Evolutionary conservation across 257 asterid genomes (phyloP).

Genomic region (Marsdenia floribunda): DNA sequence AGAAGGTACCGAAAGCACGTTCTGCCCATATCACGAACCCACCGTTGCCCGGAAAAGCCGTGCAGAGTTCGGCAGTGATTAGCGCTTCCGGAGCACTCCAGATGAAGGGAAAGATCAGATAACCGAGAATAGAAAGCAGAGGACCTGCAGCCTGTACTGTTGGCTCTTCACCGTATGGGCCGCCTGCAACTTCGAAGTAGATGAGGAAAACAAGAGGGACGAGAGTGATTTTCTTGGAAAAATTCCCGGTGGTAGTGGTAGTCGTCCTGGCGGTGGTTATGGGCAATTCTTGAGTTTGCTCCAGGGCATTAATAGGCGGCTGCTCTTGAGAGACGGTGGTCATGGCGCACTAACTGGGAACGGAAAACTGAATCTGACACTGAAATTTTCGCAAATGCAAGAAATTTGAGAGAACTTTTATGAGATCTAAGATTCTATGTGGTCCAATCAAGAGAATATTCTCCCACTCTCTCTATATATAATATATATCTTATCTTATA

Average conservation of each 20-base stretch:
- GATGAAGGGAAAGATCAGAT: slow-evolving; percentile 76
- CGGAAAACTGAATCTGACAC: neutral
- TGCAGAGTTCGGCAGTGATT: slow-evolving; percentile 86
- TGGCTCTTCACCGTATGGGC: slow-evolving; percentile 91
- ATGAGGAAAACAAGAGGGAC: slow-evolving; percentile 77
- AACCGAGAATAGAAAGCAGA: slow-evolving; percentile 68
- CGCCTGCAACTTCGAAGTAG: slow-evolving; percentile 88
- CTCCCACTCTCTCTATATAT: too few relatives aligned
- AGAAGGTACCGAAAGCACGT: slow-evolving; percentile 72
- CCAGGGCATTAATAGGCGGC: neutral
- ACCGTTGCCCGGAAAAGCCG: slow-evolving; percentile 78
- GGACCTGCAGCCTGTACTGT: slow-evolving; percentile 84
- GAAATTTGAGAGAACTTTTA: neutral
- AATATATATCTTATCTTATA: too few relatives aligned
- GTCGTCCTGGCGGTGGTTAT: slow-evolving; percentile 20
- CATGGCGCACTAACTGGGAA: neutral
- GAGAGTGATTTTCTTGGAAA: slow-evolving; percentile 52
- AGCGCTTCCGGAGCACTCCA: slow-evolving; percentile 86
- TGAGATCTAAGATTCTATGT: neutral
- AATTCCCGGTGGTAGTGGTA: slow-evolving; percentile 8
- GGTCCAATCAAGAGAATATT: too few relatives aligned
- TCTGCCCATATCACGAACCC: slow-evolving; percentile 95
- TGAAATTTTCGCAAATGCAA: neutral
- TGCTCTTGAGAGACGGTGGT: slow-evolving; percentile 12
- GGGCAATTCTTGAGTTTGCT: slow-evolving; percentile 19